Base-by-base conservation (phyloP, 305 asterid genomes). In the Rubia tinctorum region DNA sequence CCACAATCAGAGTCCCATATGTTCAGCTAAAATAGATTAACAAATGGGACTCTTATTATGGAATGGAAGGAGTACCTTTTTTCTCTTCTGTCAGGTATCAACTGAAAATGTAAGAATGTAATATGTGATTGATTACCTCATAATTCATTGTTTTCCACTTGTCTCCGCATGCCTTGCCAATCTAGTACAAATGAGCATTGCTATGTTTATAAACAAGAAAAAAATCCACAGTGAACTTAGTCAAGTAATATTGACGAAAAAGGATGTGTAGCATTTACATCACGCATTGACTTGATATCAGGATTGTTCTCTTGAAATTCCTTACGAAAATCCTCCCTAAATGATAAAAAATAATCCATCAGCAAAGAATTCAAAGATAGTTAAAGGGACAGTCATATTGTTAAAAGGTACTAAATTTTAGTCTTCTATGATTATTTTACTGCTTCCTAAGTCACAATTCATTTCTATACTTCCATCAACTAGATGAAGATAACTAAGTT, bases 311-410 rank as follows among this genome's bases (percentile, higher is more conserved):
- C 93, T 78, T 88, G 97, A 76, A 83, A 94, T 71, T 80, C 97
- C 88, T 88, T 94, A n/a, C 98, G 97, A 75, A 93, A 93, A 81
- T 93, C 97, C 87, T 93, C 98, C 92, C 98, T 93, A 68, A 87
- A 79, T 68, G 78, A 44, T 68, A 8, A 37, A 58, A 69, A 42
- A 56, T 10, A 11, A n/a, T 9, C 56, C 64, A 73, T 73, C n/a
- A 78, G 68, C 42, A 63, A 67, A 22, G 43, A 18, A 56, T 68
- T 25, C 5, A 44, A 20, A 13, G 47, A 65, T 30, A 42, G 56
- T 69, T 60, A 13, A 12, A 34, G 37, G 30, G 11, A 5, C 7
- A 7, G 20, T 45, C 53, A 34, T 9, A 53, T 18, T 59, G 8
- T 27, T 13, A 15, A 30, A 27, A 66, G 73, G 68, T 63, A 22